phyloP scores from a whole-genome alignment of 345 rosid genomes.

The Anastatica hierochuntica region DNA sequence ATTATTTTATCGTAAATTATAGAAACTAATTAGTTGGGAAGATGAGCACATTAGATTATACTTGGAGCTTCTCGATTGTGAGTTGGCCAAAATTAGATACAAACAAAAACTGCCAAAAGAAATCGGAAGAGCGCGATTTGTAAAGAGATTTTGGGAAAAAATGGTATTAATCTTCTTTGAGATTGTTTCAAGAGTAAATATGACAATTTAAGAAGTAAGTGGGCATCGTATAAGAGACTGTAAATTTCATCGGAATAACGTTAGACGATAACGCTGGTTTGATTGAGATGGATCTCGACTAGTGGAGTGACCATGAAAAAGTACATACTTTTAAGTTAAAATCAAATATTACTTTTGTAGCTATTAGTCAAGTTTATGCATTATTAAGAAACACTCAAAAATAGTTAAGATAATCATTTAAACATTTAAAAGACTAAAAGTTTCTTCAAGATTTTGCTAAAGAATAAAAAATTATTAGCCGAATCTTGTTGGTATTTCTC shows the following conservation, averaged over 20 bases:
- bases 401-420: no score
- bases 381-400: no score
- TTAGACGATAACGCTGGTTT: not conserved
- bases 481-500: no score
- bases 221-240: not conserved
- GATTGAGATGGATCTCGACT: not conserved
- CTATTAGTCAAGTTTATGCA: not conserved
- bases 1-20: no score
- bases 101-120: not conserved
- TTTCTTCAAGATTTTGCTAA: no score
- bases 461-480: no score
- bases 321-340: not conserved
- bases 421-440: no score
- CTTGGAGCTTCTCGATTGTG: constrained; percentile 2
- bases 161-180: not conserved
- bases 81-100: not conserved
- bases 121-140: not conserved
- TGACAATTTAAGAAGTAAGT: not conserved
- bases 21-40: not conserved
- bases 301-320: not conserved
- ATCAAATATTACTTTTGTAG: not conserved
- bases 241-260: not conserved
- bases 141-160: not conserved
- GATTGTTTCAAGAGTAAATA: constrained; percentile 4
- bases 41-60: not conserved